These are phyloP conservation scores for Rossbeevera mucosa DNA, from an alignment of 768 basidiomycete genomes.

Conservation along the genomic window DNA sequence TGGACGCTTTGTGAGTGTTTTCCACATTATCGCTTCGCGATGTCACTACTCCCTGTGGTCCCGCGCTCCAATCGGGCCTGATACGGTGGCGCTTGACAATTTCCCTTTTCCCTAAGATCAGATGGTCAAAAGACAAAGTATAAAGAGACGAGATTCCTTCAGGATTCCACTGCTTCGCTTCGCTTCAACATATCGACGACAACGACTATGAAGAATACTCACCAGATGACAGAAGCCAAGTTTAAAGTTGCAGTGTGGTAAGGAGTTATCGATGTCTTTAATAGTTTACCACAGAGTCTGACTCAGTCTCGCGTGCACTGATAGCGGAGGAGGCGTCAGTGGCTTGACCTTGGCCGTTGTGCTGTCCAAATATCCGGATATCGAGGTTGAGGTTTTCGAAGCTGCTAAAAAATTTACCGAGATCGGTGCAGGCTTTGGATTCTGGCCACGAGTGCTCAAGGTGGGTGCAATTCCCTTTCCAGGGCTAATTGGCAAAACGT, in stretches of 20 bases:
- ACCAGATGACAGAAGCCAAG: neutral
- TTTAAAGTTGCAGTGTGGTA: neutral
- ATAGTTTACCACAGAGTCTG: neutral
- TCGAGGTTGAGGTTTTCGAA: slow-evolving; percentile 57
- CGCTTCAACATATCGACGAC: neutral
- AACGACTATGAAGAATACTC: neutral
- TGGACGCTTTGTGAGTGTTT: neutral
- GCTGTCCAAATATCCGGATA: slow-evolving; percentile 41
- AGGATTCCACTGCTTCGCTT: neutral
- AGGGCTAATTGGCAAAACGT: neutral
- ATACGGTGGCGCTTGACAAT: neutral
- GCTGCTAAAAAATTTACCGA: slow-evolving; percentile 46
- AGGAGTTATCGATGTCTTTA: neutral
- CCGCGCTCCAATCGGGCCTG: neutral
- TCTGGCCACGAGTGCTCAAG: slow-evolving; percentile 35
- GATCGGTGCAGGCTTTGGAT: slow-evolving; percentile 58
- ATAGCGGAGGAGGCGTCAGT: slow-evolving; percentile 41
- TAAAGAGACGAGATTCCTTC: neutral
- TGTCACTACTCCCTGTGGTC: neutral
- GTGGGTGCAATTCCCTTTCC: slow-evolving; percentile 19
- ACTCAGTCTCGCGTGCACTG: neutral
- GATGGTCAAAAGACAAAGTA: neutral
- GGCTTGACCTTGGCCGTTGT: slow-evolving; percentile 37
- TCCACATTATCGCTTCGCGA: neutral
- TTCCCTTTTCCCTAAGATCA: neutral